Conservation (phyloP, 2,329 filamentous ascomycete species). For the Neurospora sp. region DNA sequence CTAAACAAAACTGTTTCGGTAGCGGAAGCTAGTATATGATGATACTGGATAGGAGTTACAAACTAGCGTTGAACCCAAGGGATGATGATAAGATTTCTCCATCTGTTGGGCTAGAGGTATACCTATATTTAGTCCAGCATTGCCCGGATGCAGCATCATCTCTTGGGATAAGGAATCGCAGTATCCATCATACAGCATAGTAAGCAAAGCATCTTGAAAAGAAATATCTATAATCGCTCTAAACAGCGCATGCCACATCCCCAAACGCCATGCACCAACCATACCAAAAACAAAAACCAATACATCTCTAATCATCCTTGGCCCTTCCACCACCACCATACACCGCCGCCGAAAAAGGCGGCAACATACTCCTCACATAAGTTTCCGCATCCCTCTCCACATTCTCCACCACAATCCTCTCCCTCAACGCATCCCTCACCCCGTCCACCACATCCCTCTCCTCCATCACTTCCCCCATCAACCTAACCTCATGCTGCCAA, state of each 20-base stretch:
- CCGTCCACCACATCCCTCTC: conserved; percentile 65
- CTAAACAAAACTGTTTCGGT: background rate
- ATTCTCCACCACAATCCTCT: conserved; percentile 50
- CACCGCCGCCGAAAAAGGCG: conserved; percentile 23
- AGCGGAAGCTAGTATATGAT: background rate
- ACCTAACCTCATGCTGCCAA: conserved; percentile 66
- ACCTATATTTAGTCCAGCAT: background rate
- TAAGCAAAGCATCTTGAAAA: background rate
- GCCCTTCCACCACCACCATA: conserved; percentile 5
- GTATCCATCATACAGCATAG: background rate
- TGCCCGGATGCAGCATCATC: background rate
- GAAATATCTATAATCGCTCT: background rate
- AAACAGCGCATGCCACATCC: background rate
- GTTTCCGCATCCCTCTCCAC: conserved; percentile 55
- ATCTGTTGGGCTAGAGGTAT: background rate
- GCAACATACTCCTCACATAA: conserved; percentile 41
- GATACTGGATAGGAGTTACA: background rate
- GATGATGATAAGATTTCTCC: too few relatives aligned
- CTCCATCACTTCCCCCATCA: conserved; percentile 69
- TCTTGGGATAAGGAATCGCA: background rate
- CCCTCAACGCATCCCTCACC: conserved; percentile 56
- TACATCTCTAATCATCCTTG: background rate
- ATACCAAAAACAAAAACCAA: background rate
- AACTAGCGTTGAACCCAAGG: background rate
- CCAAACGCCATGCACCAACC: background rate